phyloP scores from a whole-genome alignment of 257 asterid species.

The Leonotis leonurus region DNA sequence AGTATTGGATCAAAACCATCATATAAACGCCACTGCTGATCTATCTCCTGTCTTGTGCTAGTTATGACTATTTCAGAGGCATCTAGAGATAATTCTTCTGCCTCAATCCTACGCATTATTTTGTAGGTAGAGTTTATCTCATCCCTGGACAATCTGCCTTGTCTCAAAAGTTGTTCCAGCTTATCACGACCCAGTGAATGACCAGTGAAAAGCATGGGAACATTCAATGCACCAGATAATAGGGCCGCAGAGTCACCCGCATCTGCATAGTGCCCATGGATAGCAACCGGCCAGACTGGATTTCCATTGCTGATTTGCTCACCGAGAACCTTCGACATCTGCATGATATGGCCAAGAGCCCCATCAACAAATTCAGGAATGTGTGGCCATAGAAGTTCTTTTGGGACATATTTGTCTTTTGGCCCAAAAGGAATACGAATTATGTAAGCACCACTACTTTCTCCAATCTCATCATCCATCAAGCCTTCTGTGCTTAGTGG shows the following conservation, averaged over 20 bases:
- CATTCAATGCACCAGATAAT: constrained; percentile 87
- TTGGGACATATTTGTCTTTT: constrained; percentile 74
- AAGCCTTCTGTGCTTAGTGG: constrained; percentile 52
- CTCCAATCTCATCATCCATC: constrained; percentile 75
- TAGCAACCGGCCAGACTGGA: constrained; percentile 94
- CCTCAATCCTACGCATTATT: constrained; percentile 96
- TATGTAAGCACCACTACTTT: constrained; percentile 89
- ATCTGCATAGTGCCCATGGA: constrained; percentile 99
- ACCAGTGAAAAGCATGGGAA: constrained; percentile 98
- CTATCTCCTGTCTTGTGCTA: constrained; percentile 96
- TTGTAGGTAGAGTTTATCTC: constrained; percentile 95
- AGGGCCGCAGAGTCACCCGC: constrained; percentile 97
- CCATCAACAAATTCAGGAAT: constrained; percentile 96
- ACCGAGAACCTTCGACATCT: constrained; percentile 96
- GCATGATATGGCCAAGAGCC: constrained; percentile 55
- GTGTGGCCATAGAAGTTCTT: constrained; percentile 88
- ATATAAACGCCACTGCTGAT: constrained; percentile 97
- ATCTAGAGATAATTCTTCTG: constrained; percentile 90
- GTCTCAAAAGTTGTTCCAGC: constrained; percentile 94
- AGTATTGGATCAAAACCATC: constrained; percentile 97
- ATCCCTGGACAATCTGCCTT: constrained; percentile 78
- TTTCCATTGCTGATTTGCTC: constrained; percentile 84
- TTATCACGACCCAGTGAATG: constrained; percentile 98
- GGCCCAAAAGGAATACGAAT: constrained; percentile 92
- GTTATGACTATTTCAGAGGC: constrained; percentile 93